Conservation (phyloP, 345 rosid genomes). For the Pistacia atlantica region DNA sequence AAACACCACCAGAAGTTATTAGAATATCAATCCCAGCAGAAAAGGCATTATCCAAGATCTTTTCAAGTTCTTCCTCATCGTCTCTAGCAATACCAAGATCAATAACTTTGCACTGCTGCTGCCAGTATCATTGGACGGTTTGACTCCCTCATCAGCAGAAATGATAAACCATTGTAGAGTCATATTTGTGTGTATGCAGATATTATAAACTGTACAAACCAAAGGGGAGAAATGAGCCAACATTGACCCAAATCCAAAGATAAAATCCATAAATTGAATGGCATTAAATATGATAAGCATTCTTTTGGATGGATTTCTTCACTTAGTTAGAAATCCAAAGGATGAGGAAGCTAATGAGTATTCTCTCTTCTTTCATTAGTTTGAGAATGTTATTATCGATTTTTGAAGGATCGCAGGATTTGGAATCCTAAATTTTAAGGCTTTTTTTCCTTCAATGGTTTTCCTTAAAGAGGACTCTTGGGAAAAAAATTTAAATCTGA, state of each 20-base stretch:
- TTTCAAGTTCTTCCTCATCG: slow-evolving; percentile 69
- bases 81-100: slow-evolving; percentile 90
- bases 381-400: too few species aligned
- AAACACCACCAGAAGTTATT: slow-evolving; percentile 95
- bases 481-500: too few species aligned
- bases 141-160: slow-evolving; percentile 89
- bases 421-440: too few species aligned
- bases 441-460: too few species aligned
- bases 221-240: slow-evolving; percentile 5
- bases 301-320: too few species aligned
- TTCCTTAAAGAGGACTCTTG: too few species aligned
- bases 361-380: too few species aligned
- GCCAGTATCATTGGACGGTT: slow-evolving; percentile 84
- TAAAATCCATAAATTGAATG: not conserved
- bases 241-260: slow-evolving; percentile 1
- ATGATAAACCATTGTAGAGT: slow-evolving; percentile 24
- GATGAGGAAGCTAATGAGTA: too few species aligned
- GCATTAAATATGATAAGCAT: too few species aligned
- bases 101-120: slow-evolving; percentile 75
- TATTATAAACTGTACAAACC: slow-evolving; percentile 14
- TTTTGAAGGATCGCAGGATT: too few species aligned
- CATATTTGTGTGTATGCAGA: slow-evolving; percentile 7
- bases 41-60: slow-evolving; percentile 57
- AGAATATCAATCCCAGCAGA: slow-evolving; percentile 72
- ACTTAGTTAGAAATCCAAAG: too few species aligned